These are phyloP conservation scores for Alternaria triticimaculans DNA, from an alignment of 2,329 filamentous ascomycete species.

Conservation along the genomic window DNA sequence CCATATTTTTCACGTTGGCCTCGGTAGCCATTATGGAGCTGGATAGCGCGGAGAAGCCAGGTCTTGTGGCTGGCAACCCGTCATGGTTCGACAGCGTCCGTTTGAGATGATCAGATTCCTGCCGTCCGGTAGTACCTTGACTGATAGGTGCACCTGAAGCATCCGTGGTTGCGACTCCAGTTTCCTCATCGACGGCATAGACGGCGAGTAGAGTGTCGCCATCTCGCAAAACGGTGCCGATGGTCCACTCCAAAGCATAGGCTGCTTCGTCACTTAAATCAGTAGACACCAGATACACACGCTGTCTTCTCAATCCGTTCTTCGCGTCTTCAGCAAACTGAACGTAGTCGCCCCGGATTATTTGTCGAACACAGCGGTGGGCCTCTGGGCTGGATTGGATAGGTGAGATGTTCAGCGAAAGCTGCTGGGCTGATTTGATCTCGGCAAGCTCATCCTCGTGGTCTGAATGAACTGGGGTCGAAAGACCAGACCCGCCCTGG, in stretches of 20 bases:
- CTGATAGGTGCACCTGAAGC: conserved; percentile 64
- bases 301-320: conserved; percentile 76
- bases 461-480: conserved; percentile 77
- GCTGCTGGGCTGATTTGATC: conserved; percentile 84
- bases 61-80: conserved; percentile 40
- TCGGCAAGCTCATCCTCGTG: conserved; percentile 84
- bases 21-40: conserved; percentile 45
- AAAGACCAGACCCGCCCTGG: conserved; percentile 63
- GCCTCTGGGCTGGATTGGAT: conserved; percentile 77
- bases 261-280: conserved; percentile 94
- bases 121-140: conserved; percentile 74
- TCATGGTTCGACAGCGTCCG: conserved; percentile 63
- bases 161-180: conserved; percentile 57
- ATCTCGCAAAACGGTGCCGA: conserved; percentile 91
- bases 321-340: conserved; percentile 79
- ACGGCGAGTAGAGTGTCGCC: conserved; percentile 93
- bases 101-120: conserved; percentile 76
- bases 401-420: conserved; percentile 80
- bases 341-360: conserved; percentile 85
- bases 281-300: conserved; percentile 94
- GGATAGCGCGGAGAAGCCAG: conserved; percentile 39
- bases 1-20: conserved; percentile 50
- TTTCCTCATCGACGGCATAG: conserved; percentile 91
- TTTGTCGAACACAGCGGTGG: conserved; percentile 84
- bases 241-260: conserved; percentile 96